Conservation (phyloP, 805 yeast species). For the Kuraishia borneana region DNA sequence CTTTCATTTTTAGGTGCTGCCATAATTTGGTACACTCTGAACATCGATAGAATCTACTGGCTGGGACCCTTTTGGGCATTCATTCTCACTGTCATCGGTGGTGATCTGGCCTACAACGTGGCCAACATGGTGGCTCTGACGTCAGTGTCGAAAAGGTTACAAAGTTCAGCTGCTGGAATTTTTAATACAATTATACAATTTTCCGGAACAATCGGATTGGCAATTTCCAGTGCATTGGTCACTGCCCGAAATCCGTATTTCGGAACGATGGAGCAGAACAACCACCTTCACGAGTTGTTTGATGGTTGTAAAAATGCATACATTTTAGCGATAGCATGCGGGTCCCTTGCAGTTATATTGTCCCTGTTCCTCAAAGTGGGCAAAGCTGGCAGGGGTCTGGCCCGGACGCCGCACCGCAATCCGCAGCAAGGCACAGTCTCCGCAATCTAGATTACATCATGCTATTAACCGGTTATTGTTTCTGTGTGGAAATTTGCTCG, state of each 20-base stretch:
- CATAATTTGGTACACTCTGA: conserved; percentile 30
- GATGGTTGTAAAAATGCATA: conserved; percentile 23
- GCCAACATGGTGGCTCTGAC: conserved; percentile 29
- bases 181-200: conserved; percentile 33
- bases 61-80: conserved; percentile 34
- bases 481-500: too few relatives aligned
- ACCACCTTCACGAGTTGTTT: conserved; percentile 14
- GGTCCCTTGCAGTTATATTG: conserved; percentile 14
- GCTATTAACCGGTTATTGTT: too few relatives aligned
- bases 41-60: conserved; percentile 25
- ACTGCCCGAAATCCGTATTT: conserved; percentile 18
- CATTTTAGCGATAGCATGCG: conserved; percentile 26
- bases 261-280: conserved; percentile 15
- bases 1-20: conserved; percentile 23
- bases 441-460: too few relatives aligned
- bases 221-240: conserved; percentile 27
- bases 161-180: conserved; percentile 36
- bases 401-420: too few relatives aligned
- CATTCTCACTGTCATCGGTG: conserved; percentile 29
- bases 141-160: conserved; percentile 25
- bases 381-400: conserved; percentile 7
- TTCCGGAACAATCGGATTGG: conserved; percentile 29
- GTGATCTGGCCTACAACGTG: conserved; percentile 35
- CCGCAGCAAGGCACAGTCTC: too few relatives aligned
- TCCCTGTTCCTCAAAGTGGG: conserved; percentile 21